Percentiles rank a stretch among this genome's conserved stretches.
phyloP scores from a whole-genome alignment of 2,329 filamentous ascomycete genomes.

The Raffaelea albimanens region DNA sequence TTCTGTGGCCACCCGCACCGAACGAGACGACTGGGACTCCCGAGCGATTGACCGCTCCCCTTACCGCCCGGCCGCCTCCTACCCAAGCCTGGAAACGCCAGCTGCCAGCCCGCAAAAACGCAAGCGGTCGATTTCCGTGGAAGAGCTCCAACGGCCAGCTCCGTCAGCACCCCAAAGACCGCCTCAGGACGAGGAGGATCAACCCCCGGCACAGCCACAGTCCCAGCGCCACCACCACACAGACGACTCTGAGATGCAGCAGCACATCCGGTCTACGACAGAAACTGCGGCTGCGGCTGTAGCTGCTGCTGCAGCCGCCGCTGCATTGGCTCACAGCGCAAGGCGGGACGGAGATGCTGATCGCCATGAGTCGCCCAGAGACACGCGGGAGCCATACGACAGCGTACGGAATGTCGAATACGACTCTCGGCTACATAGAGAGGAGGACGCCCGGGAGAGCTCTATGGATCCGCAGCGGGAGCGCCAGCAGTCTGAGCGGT shows the following conservation, averaged over 20 bases:
- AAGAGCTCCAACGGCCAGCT: slow-evolving; percentile 29
- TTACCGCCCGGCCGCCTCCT: slow-evolving; percentile 12
- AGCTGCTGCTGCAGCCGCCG: slow-evolving; percentile 6
- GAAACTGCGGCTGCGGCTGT: slow-evolving; percentile 8
- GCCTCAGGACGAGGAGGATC: slow-evolving; percentile 20
- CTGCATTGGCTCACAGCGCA: background rate
- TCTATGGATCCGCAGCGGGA: background rate
- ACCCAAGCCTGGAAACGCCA: slow-evolving; percentile 36
- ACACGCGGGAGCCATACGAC: no score
- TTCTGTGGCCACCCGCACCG: slow-evolving; percentile 17
- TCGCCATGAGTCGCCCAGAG: no score
- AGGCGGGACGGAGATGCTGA: background rate
- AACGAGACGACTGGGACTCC: slow-evolving; percentile 31
- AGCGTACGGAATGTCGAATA: no score
- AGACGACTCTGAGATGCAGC: background rate
- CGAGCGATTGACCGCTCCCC: slow-evolving; percentile 24
- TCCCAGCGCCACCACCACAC: background rate
- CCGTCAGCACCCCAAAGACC: background rate
- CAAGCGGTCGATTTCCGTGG: slow-evolving; percentile 60
- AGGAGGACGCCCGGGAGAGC: background rate
- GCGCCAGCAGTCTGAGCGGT: slow-evolving; percentile 26
- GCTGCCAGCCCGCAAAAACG: slow-evolving; percentile 48
- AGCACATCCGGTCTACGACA: background rate
- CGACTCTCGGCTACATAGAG: no score
- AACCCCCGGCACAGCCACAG: slow-evolving; percentile 21